phyloP scores from a whole-genome alignment of 305 asterid genomes.

The Ilex paraguariensis region DNA sequence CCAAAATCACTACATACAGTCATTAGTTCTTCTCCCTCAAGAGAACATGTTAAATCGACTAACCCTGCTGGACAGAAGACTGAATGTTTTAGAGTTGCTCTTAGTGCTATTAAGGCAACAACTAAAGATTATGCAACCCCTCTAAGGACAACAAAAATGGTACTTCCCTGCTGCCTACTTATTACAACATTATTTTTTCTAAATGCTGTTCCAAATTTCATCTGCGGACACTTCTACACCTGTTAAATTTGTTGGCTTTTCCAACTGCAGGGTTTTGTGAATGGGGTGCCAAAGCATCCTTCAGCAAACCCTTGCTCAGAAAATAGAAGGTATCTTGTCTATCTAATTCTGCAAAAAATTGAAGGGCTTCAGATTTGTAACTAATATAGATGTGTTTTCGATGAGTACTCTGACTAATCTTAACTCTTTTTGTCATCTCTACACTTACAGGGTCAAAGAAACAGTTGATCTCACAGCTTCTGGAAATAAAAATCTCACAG shows the following conservation, averaged over 20 bases:
- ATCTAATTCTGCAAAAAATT: not conserved
- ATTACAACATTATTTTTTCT: constrained; percentile 5
- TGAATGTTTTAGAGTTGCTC: constrained; percentile 25
- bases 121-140: constrained; percentile 39
- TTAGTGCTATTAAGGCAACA: constrained; percentile 12
- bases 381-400: too few species aligned
- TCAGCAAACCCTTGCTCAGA: constrained; percentile 46
- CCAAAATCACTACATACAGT: constrained; percentile 41
- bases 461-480: constrained; percentile 38
- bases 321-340: constrained; percentile 41
- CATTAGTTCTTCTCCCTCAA: constrained; percentile 33
- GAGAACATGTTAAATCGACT: constrained; percentile 32
- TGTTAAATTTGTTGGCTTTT: not conserved
- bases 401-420: too few species aligned
- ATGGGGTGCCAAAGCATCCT: constrained; percentile 31
- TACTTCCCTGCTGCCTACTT: constrained; percentile 7
- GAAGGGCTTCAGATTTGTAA: not conserved
- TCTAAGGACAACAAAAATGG: constrained; percentile 12
- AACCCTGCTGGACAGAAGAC: constrained; percentile 23
- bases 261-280: constrained; percentile 37
- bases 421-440: not conserved
- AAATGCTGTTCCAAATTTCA: not conserved
- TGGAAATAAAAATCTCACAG: constrained; percentile 57
- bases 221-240: not conserved
- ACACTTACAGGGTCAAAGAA: constrained; percentile 44